Percentiles rank a stretch among this genome's conserved stretches.
These are phyloP conservation scores for Saccharum spontaneum DNA, from an alignment of 176 grass and related monocot species.

Conservation along the genomic window DNA sequence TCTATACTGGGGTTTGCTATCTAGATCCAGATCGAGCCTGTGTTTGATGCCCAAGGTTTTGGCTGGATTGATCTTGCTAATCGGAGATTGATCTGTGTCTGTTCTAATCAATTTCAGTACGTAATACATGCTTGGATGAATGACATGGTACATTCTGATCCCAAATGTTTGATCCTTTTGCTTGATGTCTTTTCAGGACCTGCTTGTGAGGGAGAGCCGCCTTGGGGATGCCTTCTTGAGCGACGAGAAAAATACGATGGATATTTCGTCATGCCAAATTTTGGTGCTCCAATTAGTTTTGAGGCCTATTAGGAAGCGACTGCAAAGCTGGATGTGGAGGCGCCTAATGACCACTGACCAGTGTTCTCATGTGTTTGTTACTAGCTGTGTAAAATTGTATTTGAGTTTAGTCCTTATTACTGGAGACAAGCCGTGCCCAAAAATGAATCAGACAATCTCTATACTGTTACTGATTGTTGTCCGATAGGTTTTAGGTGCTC, in stretches of 20 bases:
- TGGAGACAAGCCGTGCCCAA: background rate
- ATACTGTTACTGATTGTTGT: background rate
- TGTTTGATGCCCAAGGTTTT: no score
- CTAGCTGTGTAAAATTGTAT: background rate
- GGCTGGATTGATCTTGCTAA: no score
- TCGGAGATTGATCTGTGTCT: no score
- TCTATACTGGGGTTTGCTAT: no score
- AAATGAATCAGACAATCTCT: background rate
- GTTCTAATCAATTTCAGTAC: no score
- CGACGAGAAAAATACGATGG: slow-evolving; percentile 28
- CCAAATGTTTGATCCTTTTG: no score
- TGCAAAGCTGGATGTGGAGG: background rate
- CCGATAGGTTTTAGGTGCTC: background rate
- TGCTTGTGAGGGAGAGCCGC: no score
- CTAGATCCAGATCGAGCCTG: no score
- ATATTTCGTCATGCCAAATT: background rate
- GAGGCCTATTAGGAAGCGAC: background rate
- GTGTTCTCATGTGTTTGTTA: background rate
- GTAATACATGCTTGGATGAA: no score
- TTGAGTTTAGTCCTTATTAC: background rate
- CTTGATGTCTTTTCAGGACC: no score
- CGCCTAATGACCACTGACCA: background rate
- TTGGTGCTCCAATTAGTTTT: background rate
- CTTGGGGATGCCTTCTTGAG: slow-evolving; percentile 43
- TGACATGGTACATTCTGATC: no score